Conservation (phyloP, 1,284 basidiomycete genomes). For the Ganoderma lucidum region DNA sequence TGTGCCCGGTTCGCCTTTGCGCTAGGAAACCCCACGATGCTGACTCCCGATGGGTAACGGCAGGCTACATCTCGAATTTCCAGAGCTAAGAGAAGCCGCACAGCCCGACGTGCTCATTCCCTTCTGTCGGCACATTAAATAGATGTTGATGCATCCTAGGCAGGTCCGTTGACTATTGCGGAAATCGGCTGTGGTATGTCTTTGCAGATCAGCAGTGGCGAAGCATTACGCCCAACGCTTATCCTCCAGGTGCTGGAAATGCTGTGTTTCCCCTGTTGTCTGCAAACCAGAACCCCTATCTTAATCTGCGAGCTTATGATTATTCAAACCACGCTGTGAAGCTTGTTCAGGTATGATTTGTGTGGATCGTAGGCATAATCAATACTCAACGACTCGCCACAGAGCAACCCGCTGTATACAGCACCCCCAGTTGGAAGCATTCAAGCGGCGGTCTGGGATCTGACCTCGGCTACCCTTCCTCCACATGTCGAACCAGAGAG, state of each 20-base stretch:
- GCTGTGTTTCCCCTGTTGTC: conserved; percentile 91
- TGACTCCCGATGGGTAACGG: too few species aligned
- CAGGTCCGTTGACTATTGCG: conserved; percentile 77
- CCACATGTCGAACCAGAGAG: conserved; percentile 66
- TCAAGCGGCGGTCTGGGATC: conserved; percentile 90
- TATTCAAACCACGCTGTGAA: conserved; percentile 91
- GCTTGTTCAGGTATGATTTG: conserved; percentile 78
- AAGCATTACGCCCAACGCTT: neutral
- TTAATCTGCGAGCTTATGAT: conserved; percentile 86
- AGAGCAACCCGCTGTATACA: conserved; percentile 78
- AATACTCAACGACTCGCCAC: neutral
- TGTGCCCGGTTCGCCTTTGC: conserved; percentile 36
- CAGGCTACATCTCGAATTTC: conserved; percentile 93
- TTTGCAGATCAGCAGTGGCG: conserved; percentile 17
- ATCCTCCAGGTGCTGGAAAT: conserved; percentile 82
- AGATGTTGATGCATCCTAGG: conserved; percentile 51
- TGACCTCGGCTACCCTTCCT: conserved; percentile 77
- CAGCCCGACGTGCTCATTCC: conserved; percentile 61
- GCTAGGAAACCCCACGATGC: neutral
- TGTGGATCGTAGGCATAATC: conserved; percentile 10
- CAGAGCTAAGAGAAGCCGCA: conserved; percentile 79
- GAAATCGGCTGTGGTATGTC: conserved; percentile 87
- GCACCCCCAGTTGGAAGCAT: conserved; percentile 76
- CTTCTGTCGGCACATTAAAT: neutral
- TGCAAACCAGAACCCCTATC: conserved; percentile 83